A percentile compares a stretch with the other conserved stretches of the same genome.
phyloP scores from a whole-genome alignment of 495 filamentous ascomycete species.

The Talaromyces proteolyticus region DNA sequence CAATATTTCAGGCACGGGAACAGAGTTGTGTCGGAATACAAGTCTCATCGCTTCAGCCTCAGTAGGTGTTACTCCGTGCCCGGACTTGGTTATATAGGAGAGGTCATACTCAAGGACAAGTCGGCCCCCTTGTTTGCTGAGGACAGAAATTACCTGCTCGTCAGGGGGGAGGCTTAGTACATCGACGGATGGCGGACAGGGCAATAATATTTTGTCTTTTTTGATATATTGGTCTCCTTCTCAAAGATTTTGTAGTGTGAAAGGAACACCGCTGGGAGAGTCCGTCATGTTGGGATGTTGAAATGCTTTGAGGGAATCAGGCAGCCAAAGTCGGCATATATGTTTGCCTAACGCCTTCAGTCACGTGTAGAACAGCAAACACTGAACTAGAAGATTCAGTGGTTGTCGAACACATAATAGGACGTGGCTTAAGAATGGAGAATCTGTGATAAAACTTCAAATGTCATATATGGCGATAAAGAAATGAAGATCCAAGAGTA shows the following conservation, averaged over 20 bases:
- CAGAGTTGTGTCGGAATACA: slow-evolving; percentile 16
- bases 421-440: no score
- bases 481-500: no score
- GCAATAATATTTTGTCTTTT: slow-evolving; percentile 9
- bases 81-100: slow-evolving; percentile 17
- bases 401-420: no score
- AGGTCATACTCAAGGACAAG: slow-evolving; percentile 17
- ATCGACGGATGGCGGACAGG: slow-evolving; percentile 13
- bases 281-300: slow-evolving; percentile 7
- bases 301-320: no score
- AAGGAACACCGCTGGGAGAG: slow-evolving; percentile 7
- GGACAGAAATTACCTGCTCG: slow-evolving; percentile 16
- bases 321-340: no score
- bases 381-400: no score
- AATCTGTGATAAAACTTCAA: no score
- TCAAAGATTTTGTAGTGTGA: slow-evolving; percentile 6
- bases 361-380: no score
- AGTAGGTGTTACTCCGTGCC: slow-evolving; percentile 12
- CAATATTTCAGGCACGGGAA: slow-evolving; percentile 19
- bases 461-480: no score
- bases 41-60: slow-evolving; percentile 28
- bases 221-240: slow-evolving; percentile 16
- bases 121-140: slow-evolving; percentile 15
- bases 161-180: slow-evolving; percentile 9
- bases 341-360: no score